These are phyloP conservation scores for Phytophthora cajani DNA, from an alignment of 352 stramenopile genomes.

Conservation along the genomic window DNA sequence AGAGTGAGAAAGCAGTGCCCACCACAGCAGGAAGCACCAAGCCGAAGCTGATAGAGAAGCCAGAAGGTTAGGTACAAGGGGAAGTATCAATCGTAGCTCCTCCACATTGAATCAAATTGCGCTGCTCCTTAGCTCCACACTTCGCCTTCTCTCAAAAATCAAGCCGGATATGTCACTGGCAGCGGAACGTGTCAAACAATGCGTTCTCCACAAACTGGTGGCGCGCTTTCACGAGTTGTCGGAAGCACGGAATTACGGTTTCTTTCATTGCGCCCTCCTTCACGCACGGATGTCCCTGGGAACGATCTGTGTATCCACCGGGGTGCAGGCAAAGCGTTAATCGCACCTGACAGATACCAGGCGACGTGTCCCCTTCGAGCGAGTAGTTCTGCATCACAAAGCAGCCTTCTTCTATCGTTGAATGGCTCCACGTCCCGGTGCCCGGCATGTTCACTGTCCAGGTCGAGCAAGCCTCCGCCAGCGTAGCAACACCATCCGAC, in stretches of 20 bases:
- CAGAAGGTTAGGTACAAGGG: no score
- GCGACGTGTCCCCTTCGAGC: background rate
- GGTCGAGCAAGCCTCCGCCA: conserved; percentile 11
- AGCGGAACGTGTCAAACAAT: background rate
- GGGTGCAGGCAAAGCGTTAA: conserved; percentile 8
- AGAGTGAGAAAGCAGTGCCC: no score
- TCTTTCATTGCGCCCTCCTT: background rate
- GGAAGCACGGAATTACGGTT: background rate
- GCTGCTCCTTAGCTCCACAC: no score
- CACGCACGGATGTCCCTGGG: background rate
- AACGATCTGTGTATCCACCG: background rate
- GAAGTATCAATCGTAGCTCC: no score
- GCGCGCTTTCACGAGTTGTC: background rate
- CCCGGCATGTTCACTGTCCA: conserved; percentile 6
- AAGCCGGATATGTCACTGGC: background rate
- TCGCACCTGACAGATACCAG: conserved; percentile 8
- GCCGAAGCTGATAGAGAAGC: no score
- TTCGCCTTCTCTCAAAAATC: background rate
- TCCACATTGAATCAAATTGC: no score
- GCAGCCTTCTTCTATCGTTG: conserved; percentile 8
- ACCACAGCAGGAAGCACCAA: no score
- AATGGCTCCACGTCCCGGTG: background rate
- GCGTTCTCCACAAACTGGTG: background rate
- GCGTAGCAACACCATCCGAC: background rate
- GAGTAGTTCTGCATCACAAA: conserved; percentile 14